Percentiles rank a stretch among this genome's conserved stretches.
Evolutionary conservation across 176 grass and related monocot species (phyloP).

Genomic region (Olyra latifolia): DNA sequence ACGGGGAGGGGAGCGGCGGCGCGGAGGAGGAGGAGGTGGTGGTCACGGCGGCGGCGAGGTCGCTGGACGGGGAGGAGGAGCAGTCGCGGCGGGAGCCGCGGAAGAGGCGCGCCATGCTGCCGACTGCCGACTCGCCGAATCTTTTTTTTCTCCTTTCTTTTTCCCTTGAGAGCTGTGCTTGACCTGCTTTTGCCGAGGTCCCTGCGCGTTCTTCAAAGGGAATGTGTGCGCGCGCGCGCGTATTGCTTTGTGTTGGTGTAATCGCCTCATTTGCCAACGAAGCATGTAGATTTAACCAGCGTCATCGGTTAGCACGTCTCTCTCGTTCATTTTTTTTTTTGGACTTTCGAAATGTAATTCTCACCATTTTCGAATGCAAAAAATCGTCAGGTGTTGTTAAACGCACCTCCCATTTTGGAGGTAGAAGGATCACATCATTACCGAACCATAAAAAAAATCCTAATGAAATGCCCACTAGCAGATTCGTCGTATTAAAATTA

Average conservation of each 20-base stretch:
- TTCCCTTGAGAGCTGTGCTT: neutral
- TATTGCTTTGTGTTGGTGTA: neutral
- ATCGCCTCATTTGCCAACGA: neutral
- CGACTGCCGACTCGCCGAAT: neutral
- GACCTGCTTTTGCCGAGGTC: neutral
- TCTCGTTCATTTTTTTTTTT: no score
- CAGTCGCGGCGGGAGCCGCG: constrained; percentile 15
- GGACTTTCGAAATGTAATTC: no score
- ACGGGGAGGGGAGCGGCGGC: constrained; percentile 49
- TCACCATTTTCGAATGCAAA: no score
- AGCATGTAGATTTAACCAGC: neutral
- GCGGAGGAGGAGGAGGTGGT: neutral
- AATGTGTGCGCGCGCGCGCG: neutral
- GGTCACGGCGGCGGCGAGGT: neutral
- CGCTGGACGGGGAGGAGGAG: neutral
- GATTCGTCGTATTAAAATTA: no score
- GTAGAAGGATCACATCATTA: no score
- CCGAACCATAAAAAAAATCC: no score
- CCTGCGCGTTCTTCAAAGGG: neutral
- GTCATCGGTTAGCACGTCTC: no score
- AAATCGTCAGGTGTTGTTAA: no score
- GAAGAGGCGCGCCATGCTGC: constrained; percentile 45
- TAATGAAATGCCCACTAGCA: no score
- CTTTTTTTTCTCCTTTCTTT: neutral
- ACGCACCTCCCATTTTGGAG: no score